Evolutionary conservation across 139 green algal genomes (phyloP).

Genomic region (Klebsormidium nitens): DNA sequence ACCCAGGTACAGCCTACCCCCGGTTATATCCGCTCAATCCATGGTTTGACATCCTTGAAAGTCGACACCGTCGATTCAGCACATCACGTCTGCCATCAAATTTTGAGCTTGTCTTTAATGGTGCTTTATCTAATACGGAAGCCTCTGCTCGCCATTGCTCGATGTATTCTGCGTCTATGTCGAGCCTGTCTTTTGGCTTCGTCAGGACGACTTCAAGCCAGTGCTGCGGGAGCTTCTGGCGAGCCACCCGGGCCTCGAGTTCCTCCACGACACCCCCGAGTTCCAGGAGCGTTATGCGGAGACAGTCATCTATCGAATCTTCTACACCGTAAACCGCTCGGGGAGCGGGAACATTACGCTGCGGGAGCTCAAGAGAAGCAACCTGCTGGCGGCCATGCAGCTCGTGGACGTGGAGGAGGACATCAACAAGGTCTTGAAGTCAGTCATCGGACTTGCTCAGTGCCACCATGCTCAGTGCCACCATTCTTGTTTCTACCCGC

Average conservation of each 20-base stretch:
- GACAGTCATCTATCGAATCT: conserved; percentile 96
- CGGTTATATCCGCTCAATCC: conserved; percentile 4
- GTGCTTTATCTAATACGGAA: no score
- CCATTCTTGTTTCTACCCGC: no score
- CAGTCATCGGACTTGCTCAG: conserved; percentile 95
- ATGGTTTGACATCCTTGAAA: no score
- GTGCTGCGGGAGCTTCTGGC: conserved; percentile 78
- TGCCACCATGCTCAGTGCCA: conserved; percentile 79
- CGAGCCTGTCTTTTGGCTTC: no score
- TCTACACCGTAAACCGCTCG: conserved; percentile 84
- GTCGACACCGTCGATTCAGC: no score
- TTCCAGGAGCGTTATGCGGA: conserved; percentile 97
- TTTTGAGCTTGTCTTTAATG: no score
- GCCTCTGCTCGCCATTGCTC: no score
- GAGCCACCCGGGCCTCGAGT: conserved; percentile 92
- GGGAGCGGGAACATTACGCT: conserved; percentile 69
- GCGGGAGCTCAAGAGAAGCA: conserved; percentile 75
- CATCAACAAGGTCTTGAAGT: conserved; percentile 90
- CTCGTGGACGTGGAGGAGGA: conserved; percentile 83
- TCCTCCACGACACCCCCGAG: conserved; percentile 90
- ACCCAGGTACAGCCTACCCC: conserved; percentile 12
- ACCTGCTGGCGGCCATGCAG: conserved; percentile 76
- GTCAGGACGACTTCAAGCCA: conserved; percentile 74
- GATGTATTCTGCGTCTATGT: no score
- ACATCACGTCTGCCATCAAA: no score